Percentiles rank a stretch among this genome's conserved stretches.
These are phyloP conservation scores for Cercospora sp. DNA, from an alignment of 2,329 filamentous ascomycete species.

Conservation along the genomic window DNA sequence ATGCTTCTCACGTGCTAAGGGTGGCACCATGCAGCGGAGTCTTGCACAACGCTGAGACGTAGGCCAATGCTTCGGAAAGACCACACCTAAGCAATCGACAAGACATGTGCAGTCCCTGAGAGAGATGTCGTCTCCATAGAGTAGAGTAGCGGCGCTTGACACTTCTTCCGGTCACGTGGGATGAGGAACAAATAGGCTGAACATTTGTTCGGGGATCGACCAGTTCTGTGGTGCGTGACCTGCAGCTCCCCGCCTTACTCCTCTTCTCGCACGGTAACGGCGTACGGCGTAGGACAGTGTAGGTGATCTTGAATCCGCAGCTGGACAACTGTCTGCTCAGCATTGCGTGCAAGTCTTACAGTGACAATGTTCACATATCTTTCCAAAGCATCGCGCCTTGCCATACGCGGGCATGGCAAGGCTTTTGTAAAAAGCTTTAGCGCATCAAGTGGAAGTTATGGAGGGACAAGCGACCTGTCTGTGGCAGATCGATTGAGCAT, in stretches of 20 bases:
- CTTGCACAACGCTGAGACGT: background rate
- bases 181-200: background rate
- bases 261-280: background rate
- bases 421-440: background rate
- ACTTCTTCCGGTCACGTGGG: background rate
- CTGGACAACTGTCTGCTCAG: background rate
- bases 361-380: background rate
- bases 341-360: background rate
- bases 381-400: background rate
- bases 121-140: background rate
- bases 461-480: background rate
- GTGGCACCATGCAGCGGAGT: background rate
- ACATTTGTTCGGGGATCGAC: background rate
- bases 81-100: background rate
- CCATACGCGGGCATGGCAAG: background rate
- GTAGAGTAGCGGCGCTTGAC: background rate
- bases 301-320: background rate
- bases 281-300: background rate
- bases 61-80: background rate
- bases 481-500: conserved; percentile 35
- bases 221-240: background rate
- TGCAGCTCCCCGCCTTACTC: conserved; percentile 7
- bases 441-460: background rate
- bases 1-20: background rate
- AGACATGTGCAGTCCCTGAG: background rate